phyloP scores from a whole-genome alignment of 2,329 filamentous ascomycete species.

The Arthrobotrys conoides region DNA sequence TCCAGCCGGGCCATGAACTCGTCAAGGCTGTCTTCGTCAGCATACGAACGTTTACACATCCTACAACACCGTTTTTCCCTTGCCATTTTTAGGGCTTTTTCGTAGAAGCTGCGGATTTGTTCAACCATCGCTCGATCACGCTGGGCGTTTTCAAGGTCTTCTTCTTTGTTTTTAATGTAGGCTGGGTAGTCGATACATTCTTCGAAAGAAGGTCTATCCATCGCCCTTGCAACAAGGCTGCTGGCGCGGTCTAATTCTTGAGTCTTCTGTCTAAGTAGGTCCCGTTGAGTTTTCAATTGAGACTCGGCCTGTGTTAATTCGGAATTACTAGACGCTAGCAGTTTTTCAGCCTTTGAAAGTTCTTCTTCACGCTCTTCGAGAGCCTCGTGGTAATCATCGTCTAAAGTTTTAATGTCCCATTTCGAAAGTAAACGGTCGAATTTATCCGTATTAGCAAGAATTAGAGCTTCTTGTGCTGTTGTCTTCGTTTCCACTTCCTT shows the following conservation, averaged over 20 bases:
- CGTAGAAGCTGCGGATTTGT: slow-evolving; percentile 50
- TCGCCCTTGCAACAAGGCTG: slow-evolving; percentile 33
- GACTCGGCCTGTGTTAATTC: slow-evolving; percentile 57
- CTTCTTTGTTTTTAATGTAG: slow-evolving; percentile 68
- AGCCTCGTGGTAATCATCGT: slow-evolving; percentile 76
- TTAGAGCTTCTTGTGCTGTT: slow-evolving; percentile 39
- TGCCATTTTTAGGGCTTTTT: slow-evolving; percentile 54
- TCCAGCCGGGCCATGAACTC: slow-evolving; percentile 41
- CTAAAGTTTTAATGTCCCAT: slow-evolving; percentile 80
- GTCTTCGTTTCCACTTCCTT: slow-evolving; percentile 82
- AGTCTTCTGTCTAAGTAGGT: slow-evolving; percentile 73
- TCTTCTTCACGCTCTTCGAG: slow-evolving; percentile 63
- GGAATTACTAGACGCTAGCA: slow-evolving; percentile 46
- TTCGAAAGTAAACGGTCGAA: slow-evolving; percentile 75
- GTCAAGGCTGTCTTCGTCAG: slow-evolving; percentile 43
- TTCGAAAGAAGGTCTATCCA: slow-evolving; percentile 37
- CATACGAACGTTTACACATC: slow-evolving; percentile 52
- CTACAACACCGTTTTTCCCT: slow-evolving; percentile 50
- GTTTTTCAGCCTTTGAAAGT: slow-evolving; percentile 60
- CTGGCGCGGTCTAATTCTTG: slow-evolving; percentile 69
- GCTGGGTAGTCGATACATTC: slow-evolving; percentile 52
- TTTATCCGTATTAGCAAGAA: slow-evolving; percentile 73
- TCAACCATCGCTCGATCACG: slow-evolving; percentile 43
- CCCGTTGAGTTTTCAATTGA: slow-evolving; percentile 62
- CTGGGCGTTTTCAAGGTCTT: slow-evolving; percentile 71